Base-by-base conservation (phyloP, 345 rosid genomes). In the Aurinia saxatilis region DNA sequence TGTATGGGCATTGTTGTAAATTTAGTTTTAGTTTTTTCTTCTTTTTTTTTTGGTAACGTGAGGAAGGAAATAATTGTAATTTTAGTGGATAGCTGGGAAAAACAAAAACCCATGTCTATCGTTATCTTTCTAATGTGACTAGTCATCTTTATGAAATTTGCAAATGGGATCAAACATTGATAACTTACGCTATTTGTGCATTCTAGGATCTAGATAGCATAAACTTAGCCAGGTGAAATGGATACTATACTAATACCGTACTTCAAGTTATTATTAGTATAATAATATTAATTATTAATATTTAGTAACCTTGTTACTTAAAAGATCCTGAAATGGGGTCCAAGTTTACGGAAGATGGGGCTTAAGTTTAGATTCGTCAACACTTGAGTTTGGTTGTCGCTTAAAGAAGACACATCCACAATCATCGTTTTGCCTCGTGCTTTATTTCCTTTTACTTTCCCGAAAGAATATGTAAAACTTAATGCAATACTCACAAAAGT, bases 1-100 rank as follows among this genome's bases (percentile, higher is more conserved):
- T 67, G 59, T 40, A 49, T 46, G 78, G n/a, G 50, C 19, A 5
- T 71, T 57, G 17, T 63, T 78, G 82, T 81, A 75, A 78, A 78
- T 61, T 60, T 50, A 15, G 44, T n/a, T 37, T 46, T 45, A 31
- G 50, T 39, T 57, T 13, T 27, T 1, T n/a, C n/a, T n/a, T n/a
- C n/a, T n/a, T n/a, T n/a, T n/a, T n/a, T n/a, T n/a, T n/a, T n/a
- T n/a, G n/a, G 31, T 10, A n/a, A 4, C 30, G 10, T 16, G 45
- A 44, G 44, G 16, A 51, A 33, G 42, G 15, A 57, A 33, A 40
- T 57, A 67, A 48, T 41, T 58, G 34, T 66, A 66, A 67, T 67
- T 34, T 34, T 62, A 57, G 46, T 29, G 15, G 41, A 60, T 57
- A 62, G 65, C 71, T 63, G 81, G 81, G 81, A 74, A 66, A 49